Evolutionary conservation across 2,329 filamentous ascomycete genomes (phyloP).

Genomic region (Sporothrix curviconia): DNA sequence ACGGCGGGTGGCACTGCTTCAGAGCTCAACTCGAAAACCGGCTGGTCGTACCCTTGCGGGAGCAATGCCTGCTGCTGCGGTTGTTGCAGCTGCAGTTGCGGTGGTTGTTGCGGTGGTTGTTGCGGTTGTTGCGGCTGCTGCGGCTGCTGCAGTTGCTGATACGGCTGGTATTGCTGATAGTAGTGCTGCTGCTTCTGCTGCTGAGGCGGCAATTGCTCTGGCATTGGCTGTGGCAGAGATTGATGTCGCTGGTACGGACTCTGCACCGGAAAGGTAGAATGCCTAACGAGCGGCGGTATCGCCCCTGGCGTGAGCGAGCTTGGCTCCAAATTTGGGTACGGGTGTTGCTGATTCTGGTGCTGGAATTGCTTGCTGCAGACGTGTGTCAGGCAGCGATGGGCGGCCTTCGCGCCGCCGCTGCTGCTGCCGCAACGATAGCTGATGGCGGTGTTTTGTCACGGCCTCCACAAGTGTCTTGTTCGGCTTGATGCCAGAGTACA

Average conservation of each 20-base stretch:
- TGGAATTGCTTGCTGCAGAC: conserved; percentile 11
- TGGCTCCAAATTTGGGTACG: not conserved
- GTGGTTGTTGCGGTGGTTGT: not conserved
- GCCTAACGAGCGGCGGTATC: not conserved
- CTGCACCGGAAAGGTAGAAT: not conserved
- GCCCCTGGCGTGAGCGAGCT: not conserved
- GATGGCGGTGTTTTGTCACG: conserved; percentile 26
- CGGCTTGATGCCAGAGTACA: conserved; percentile 84
- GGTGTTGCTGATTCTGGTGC: not conserved
- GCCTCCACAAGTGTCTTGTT: conserved; percentile 69
- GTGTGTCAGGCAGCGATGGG: not conserved
- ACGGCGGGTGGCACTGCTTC: not conserved
- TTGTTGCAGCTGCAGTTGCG: not conserved
- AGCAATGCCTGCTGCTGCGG: not conserved
- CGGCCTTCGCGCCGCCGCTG: conserved; percentile 1
- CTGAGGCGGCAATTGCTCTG: no score
- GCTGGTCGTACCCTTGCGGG: not conserved
- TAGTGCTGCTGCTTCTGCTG: not conserved
- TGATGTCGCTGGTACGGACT: not conserved
- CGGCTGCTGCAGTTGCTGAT: not conserved
- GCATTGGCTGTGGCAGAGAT: not conserved
- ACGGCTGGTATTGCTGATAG: not conserved
- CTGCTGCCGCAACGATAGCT: conserved; percentile 1
- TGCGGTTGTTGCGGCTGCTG: not conserved
- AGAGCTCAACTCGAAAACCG: conserved; percentile 4